phyloP scores from a whole-genome alignment of 2,329 filamentous ascomycete genomes.

The Ophioceras dolichostomum region DNA sequence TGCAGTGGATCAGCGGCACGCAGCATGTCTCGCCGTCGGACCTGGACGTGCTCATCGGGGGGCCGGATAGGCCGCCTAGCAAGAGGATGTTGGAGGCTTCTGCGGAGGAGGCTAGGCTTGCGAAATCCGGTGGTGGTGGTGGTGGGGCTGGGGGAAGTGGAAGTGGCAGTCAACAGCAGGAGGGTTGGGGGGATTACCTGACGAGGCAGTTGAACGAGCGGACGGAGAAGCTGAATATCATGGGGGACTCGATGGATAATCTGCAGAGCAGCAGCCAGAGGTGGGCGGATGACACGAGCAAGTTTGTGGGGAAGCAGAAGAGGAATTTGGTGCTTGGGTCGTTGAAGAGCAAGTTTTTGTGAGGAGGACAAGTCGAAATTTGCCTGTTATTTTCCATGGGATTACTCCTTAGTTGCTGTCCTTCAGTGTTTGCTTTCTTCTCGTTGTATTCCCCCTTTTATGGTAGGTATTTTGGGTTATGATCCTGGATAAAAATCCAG shows the following conservation, averaged over 20 bases:
- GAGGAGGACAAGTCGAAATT: too few relatives aligned
- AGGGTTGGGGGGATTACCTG: conserved; percentile 70
- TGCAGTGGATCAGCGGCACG: conserved; percentile 95
- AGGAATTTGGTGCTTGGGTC: conserved; percentile 65
- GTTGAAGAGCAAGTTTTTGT: conserved; percentile 46
- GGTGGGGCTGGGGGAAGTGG: conserved; percentile 14
- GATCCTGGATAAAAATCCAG: too few relatives aligned
- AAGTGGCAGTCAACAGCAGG: too few relatives aligned
- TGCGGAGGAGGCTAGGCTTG: conserved; percentile 58
- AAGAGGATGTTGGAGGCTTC: conserved; percentile 79
- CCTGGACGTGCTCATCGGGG: conserved; percentile 82
- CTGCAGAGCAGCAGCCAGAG: conserved; percentile 69
- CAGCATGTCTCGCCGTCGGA: conserved; percentile 81
- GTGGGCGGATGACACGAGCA: conserved; percentile 81
- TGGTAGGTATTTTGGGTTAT: too few relatives aligned
- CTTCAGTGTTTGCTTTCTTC: neutral
- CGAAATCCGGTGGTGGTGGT: conserved; percentile 20
- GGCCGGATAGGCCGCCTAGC: conserved; percentile 74
- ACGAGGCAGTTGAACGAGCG: conserved; percentile 79
- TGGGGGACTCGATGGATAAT: conserved; percentile 75
- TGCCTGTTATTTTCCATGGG: too few relatives aligned
- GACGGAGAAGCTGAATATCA: conserved; percentile 73
- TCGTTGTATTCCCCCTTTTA: too few relatives aligned
- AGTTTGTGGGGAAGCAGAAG: conserved; percentile 81
- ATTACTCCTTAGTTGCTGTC: too few relatives aligned